These are phyloP conservation scores for Crataegus laevigata DNA, from an alignment of 306 rosid genomes.

Conservation along the genomic window DNA sequence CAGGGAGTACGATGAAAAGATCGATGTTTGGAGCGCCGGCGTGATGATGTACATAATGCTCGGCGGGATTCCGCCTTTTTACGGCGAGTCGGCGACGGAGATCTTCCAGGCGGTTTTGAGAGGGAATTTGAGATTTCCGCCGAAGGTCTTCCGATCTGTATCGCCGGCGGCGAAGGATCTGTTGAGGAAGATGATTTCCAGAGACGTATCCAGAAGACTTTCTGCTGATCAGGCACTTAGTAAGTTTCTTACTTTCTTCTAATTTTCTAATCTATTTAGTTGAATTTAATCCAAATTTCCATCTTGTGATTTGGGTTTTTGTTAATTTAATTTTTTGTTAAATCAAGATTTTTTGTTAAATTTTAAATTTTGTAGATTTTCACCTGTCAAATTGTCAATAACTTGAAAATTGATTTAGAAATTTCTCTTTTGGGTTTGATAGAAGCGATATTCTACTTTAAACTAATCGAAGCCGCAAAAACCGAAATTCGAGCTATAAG, in stretches of 20 bases:
- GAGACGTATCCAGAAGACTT: conserved; percentile 46
- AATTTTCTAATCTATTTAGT: too few species aligned
- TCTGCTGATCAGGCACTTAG: conserved; percentile 70
- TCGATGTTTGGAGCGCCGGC: conserved; percentile 71
- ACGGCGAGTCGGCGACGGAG: conserved; percentile 51
- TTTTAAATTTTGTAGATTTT: too few species aligned
- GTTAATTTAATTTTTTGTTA: too few species aligned
- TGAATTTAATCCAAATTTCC: background rate
- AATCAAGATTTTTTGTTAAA: too few species aligned
- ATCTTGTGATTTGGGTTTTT: background rate
- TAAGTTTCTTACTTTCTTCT: conserved; percentile 14
- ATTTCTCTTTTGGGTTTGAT: background rate
- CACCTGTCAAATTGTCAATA: too few species aligned
- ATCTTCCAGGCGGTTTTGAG: conserved; percentile 61
- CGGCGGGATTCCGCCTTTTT: conserved; percentile 68
- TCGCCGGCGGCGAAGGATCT: conserved; percentile 68
- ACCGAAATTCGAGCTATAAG: too few species aligned
- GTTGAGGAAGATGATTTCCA: conserved; percentile 67
- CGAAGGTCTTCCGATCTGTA: conserved; percentile 47
- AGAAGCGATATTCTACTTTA: too few species aligned
- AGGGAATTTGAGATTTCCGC: conserved; percentile 67
- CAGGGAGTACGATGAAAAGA: conserved; percentile 43
- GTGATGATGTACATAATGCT: conserved; percentile 64
- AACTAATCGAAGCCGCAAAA: too few species aligned
- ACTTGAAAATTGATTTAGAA: too few species aligned